Evolutionary conservation across 148 eudicot genomes (phyloP).

Genomic region (Gaultheria prostrata): DNA sequence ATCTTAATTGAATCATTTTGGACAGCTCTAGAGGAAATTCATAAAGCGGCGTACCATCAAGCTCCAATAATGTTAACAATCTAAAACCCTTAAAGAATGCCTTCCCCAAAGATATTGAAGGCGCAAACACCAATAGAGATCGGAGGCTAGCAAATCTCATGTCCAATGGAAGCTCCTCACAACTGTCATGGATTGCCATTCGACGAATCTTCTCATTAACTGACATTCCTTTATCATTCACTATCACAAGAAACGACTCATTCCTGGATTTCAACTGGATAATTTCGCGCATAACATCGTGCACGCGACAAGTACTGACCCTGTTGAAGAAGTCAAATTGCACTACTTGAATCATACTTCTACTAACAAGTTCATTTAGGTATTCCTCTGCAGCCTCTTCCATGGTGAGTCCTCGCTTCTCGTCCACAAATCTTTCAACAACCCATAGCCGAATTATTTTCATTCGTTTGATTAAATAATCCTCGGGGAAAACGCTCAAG

Average conservation of each 20-base stretch:
- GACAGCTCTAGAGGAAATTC: neutral
- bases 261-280: conserved; percentile 8
- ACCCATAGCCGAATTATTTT: conserved; percentile 12
- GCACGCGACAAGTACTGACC: conserved; percentile 8
- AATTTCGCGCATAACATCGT: conserved; percentile 9
- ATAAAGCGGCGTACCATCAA: neutral
- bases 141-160: neutral
- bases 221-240: conserved; percentile 2
- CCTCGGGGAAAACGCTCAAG: neutral
- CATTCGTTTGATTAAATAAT: conserved; percentile 4
- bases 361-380: conserved; percentile 12
- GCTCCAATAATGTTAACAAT: conserved; percentile 6
- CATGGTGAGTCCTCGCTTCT: conserved; percentile 6
- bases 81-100: neutral
- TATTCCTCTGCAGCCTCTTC: conserved; percentile 16
- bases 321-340: conserved; percentile 1
- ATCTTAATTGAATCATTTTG: conserved; percentile 3
- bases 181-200: neutral
- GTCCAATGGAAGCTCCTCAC: neutral
- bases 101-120: neutral
- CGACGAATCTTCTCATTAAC: neutral
- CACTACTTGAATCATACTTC: conserved; percentile 15
- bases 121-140: neutral
- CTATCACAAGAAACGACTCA: neutral
- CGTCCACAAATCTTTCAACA: conserved; percentile 13